A percentile compares a stretch with the other conserved stretches of the same genome.
phyloP scores from a whole-genome alignment of 2,329 filamentous ascomycete genomes.

The Botryotinia convoluta region DNA sequence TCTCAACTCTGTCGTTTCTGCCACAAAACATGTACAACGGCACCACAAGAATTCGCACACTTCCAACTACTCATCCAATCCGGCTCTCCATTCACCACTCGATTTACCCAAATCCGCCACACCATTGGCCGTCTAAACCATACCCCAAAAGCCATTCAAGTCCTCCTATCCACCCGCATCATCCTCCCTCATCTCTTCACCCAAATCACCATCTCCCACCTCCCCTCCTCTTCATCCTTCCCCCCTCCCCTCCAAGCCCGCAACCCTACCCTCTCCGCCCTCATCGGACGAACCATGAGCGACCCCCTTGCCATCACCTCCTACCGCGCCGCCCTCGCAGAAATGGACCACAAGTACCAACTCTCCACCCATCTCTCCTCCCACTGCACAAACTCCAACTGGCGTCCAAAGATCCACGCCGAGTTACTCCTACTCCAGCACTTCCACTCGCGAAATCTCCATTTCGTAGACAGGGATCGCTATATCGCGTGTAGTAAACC shows the following conservation, averaged over 20 bases:
- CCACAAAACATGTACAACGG: background rate
- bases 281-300: conserved; percentile 5
- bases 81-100: background rate
- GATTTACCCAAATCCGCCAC: background rate
- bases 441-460: background rate
- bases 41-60: background rate
- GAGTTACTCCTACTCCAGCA: background rate
- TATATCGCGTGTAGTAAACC: conserved; percentile 53
- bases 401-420: background rate
- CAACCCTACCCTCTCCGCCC: background rate
- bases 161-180: background rate
- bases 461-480: conserved; percentile 41
- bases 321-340: conserved; percentile 88
- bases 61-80: background rate
- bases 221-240: background rate
- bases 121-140: background rate
- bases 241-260: background rate
- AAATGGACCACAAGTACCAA: conserved; percentile 17
- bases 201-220: background rate
- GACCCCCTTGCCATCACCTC: conserved; percentile 67
- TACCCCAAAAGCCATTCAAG: background rate
- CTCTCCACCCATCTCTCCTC: conserved; percentile 28
- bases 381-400: conserved; percentile 37
- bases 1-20: background rate
- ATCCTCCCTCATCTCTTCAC: background rate